These are phyloP conservation scores for Rhodamnia rubescens DNA, from an alignment of 345 rosid genomes.

Conservation along the genomic window DNA sequence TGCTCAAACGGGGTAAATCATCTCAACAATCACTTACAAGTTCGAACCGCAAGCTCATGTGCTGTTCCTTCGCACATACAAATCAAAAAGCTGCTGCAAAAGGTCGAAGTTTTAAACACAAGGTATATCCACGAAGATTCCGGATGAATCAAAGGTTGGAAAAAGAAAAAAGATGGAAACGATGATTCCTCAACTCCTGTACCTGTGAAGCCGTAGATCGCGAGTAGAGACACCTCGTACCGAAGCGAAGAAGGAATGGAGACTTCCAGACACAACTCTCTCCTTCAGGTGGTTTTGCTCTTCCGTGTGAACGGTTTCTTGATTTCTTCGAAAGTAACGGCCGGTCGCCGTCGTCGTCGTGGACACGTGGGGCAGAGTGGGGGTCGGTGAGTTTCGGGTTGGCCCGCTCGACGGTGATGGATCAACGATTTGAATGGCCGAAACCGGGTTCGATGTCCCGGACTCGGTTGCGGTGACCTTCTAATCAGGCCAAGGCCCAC, in stretches of 20 bases:
- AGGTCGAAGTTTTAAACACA: background rate
- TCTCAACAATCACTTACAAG: background rate
- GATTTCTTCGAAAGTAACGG: background rate
- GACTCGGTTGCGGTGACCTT: background rate
- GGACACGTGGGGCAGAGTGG: background rate
- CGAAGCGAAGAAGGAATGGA: background rate
- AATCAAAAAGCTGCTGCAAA: background rate
- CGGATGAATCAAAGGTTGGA: background rate
- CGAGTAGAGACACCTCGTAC: background rate
- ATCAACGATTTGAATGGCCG: background rate
- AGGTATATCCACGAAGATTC: background rate
- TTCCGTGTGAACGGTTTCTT: background rate
- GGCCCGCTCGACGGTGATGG: background rate
- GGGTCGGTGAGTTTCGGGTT: background rate
- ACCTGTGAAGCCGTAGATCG: background rate
- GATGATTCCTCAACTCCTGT: background rate
- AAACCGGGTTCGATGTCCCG: background rate
- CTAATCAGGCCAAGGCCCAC: background rate
- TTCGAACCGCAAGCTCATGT: background rate
- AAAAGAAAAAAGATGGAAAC: background rate
- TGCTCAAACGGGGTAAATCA: background rate
- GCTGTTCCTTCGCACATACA: background rate
- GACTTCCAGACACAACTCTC: background rate
- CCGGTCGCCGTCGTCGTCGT: background rate
- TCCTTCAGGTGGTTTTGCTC: background rate